A percentile compares a stretch with the other conserved stretches of the same genome.
Evolutionary conservation across 1,284 basidiomycete genomes (phyloP).

Genomic region (Ganoderma multipileum): DNA sequence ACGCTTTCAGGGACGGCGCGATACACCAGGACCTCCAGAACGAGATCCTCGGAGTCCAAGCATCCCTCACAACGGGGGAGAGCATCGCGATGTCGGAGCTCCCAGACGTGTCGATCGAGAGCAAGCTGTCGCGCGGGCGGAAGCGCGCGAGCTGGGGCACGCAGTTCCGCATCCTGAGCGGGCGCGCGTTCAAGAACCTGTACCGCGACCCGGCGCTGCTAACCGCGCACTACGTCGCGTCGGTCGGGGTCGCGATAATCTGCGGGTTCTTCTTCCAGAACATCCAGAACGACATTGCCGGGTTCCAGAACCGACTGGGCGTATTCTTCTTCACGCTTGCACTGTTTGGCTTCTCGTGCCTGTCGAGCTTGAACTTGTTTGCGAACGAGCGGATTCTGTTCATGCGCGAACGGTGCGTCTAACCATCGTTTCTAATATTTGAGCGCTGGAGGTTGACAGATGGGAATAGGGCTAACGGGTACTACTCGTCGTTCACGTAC

Average conservation of each 20-base stretch:
- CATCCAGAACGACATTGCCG: conserved; percentile 88
- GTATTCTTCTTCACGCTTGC: conserved; percentile 97
- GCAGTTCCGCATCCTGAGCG: conserved; percentile 93
- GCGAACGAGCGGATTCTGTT: conserved; percentile 95
- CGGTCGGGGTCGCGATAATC: conserved; percentile 85
- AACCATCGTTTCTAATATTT: conserved; percentile 1
- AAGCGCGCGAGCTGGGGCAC: conserved; percentile 87
- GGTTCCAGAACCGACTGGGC: conserved; percentile 91
- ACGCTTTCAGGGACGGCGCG: conserved; percentile 73
- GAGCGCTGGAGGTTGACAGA: not conserved
- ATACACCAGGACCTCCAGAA: conserved; percentile 68
- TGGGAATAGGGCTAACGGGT: conserved; percentile 80
- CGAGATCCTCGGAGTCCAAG: conserved; percentile 59
- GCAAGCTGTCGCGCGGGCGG: conserved; percentile 74
- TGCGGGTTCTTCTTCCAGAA: conserved; percentile 86
- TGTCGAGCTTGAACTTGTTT: conserved; percentile 92
- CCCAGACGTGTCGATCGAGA: conserved; percentile 72
- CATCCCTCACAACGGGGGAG: conserved; percentile 34
- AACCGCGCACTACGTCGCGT: conserved; percentile 88
- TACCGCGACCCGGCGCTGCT: conserved; percentile 94
- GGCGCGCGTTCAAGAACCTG: conserved; percentile 97
- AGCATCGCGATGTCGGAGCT: conserved; percentile 50
- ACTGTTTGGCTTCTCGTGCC: conserved; percentile 94
- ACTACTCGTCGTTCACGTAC: conserved; percentile 95
- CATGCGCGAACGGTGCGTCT: conserved; percentile 88